Percentiles rank a stretch among this genome's conserved stretches.
These are phyloP conservation scores for Avena sativa DNA, from an alignment of 176 grass and related monocot species.

Conservation along the genomic window DNA sequence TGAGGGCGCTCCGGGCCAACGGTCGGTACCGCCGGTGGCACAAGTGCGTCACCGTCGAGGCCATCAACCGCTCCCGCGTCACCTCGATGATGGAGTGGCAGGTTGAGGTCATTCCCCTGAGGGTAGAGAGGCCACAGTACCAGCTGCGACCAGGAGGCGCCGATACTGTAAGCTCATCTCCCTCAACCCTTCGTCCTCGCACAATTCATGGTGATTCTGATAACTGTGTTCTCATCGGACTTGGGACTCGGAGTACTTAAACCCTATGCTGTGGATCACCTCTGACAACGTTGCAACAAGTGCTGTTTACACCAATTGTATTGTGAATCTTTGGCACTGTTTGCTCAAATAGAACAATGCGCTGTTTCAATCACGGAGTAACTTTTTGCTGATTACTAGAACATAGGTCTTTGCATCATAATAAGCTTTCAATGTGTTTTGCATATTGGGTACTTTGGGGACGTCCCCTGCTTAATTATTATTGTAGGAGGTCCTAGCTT, in stretches of 20 bases:
- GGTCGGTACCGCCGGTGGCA: constrained; percentile 33
- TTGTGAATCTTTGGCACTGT: neutral
- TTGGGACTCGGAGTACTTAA: neutral
- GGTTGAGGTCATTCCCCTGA: constrained; percentile 40
- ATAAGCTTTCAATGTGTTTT: neutral
- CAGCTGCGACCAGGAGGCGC: constrained; percentile 25
- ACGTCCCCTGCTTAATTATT: neutral
- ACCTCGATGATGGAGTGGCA: constrained; percentile 56
- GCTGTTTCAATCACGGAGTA: neutral
- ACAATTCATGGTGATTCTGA: neutral
- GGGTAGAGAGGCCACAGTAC: constrained; percentile 44
- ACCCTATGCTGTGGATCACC: neutral
- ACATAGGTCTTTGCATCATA: constrained; percentile 7
- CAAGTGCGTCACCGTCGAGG: constrained; percentile 33
- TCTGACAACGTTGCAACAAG: neutral
- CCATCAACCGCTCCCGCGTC: constrained; percentile 31
- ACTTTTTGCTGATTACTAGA: constrained; percentile 4
- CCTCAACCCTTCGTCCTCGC: neutral
- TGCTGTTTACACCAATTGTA: neutral
- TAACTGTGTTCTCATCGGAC: neutral
- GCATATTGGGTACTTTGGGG: constrained; percentile 4
- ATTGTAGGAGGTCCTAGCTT: neutral
- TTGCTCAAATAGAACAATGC: neutral
- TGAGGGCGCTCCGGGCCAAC: constrained; percentile 43
- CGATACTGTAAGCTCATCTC: constrained; percentile 31